Conservation (phyloP, 306 rosid genomes). For the Ceratonia siliqua region DNA sequence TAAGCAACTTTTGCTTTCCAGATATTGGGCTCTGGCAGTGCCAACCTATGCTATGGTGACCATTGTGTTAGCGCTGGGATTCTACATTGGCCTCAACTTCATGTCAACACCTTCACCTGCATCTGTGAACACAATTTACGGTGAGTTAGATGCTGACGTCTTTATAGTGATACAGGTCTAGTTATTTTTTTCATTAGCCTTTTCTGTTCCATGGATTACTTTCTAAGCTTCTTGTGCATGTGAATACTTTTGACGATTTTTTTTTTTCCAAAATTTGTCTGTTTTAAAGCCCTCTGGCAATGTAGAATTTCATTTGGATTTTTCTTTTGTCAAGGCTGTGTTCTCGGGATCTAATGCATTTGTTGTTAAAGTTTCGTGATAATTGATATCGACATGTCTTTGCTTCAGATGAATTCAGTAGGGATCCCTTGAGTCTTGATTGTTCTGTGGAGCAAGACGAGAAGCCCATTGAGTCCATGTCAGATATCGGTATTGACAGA, state of each 20-base stretch:
- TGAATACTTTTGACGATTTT: not conserved
- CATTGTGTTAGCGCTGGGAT: constrained; percentile 56
- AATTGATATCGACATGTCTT: constrained; percentile 20
- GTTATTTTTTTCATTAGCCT: not conserved
- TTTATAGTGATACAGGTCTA: not conserved
- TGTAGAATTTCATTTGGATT: constrained; percentile 24
- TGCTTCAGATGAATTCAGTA: constrained; percentile 75
- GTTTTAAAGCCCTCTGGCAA: constrained; percentile 3
- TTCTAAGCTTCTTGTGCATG: constrained; percentile 1
- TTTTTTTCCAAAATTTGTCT: not conserved
- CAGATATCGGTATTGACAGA: constrained; percentile 62
- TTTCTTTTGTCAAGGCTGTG: not conserved
- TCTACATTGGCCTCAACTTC: constrained; percentile 89
- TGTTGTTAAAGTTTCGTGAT: constrained; percentile 1
- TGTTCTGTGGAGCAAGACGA: constrained; percentile 48
- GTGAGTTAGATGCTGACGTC: constrained; percentile 48
- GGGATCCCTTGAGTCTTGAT: constrained; percentile 56
- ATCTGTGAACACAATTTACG: constrained; percentile 62
- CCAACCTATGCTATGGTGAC: constrained; percentile 77
- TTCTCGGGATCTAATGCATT: not conserved
- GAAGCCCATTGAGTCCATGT: constrained; percentile 74
- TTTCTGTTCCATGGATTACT: not conserved
- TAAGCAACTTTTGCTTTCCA: constrained; percentile 36
- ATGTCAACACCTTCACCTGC: constrained; percentile 77
- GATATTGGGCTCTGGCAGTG: constrained; percentile 92